A percentile compares a stretch with the other conserved stretches of the same genome.
phyloP scores from a whole-genome alignment of 2,329 filamentous ascomycete species.

The Clonostachys rosea region DNA sequence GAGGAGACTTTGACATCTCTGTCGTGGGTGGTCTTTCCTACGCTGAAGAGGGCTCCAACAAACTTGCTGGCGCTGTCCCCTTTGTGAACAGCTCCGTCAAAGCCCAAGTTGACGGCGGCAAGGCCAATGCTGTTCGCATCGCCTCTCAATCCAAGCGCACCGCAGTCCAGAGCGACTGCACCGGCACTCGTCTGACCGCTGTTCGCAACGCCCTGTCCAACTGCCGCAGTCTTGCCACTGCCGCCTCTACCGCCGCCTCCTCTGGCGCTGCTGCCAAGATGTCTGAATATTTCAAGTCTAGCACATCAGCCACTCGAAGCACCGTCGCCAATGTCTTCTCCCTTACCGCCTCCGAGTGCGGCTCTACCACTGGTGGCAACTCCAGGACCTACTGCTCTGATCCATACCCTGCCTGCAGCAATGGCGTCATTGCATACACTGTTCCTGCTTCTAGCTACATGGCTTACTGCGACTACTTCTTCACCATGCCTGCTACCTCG shows the following conservation, averaged over 20 bases:
- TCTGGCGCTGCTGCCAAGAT: constrained; percentile 28
- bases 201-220: constrained; percentile 40
- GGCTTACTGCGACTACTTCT: constrained; percentile 59
- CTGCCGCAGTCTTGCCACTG: constrained; percentile 26
- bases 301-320: constrained; percentile 31
- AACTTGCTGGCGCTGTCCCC: constrained; percentile 42
- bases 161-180: constrained; percentile 43
- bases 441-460: constrained; percentile 48
- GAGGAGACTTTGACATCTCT: constrained; percentile 47
- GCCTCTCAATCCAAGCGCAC: constrained; percentile 42
- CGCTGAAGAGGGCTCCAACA: constrained; percentile 39
- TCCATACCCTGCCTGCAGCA: neutral
- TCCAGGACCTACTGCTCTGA: neutral
- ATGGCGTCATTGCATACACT: constrained; percentile 52
- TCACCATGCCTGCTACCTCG: constrained; percentile 45
- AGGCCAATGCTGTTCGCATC: constrained; percentile 42
- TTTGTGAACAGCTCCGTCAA: constrained; percentile 53
- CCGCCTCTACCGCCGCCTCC: neutral
- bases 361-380: constrained; percentile 5
- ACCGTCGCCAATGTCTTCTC: constrained; percentile 47
- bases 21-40: constrained; percentile 48
- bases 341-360: constrained; percentile 50
- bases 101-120: constrained; percentile 47
- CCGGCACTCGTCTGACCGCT: constrained; percentile 30
- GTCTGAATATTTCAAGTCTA: constrained; percentile 61